phyloP scores from a whole-genome alignment of 1,139 yeast genomes.

The Lodderomyces jiufengensis region DNA sequence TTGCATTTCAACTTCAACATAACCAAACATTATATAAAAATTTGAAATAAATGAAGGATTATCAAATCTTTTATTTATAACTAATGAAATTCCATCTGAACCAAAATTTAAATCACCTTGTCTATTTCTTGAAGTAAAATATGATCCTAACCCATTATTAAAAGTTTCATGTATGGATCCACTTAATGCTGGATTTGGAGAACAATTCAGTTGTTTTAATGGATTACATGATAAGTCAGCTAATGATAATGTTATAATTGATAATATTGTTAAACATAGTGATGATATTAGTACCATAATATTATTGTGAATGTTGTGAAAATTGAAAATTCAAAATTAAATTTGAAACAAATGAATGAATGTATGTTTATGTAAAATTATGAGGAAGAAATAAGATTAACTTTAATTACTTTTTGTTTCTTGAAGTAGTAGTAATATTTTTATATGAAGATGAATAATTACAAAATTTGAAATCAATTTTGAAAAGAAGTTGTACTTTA shows the following conservation, averaged over 20 bases:
- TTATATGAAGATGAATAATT: too few relatives aligned
- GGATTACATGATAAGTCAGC: conserved; percentile 29
- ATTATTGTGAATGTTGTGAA: too few relatives aligned
- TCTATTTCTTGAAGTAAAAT: conserved; percentile 29
- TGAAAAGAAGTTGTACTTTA: too few relatives aligned
- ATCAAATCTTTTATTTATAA: conserved; percentile 59
- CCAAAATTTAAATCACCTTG: conserved; percentile 22
- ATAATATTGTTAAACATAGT: background rate
- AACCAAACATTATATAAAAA: conserved; percentile 84
- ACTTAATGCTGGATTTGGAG: conserved; percentile 54
- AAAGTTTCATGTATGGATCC: conserved; percentile 52
- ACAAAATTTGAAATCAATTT: too few relatives aligned
- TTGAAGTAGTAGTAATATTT: too few relatives aligned
- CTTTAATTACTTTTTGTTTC: too few relatives aligned
- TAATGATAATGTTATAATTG: background rate
- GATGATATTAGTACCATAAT: too few relatives aligned
- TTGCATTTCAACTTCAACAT: conserved; percentile 65
- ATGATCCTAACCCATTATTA: conserved; percentile 32
- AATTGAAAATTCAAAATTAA: too few relatives aligned
- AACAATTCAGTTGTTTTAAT: conserved; percentile 23
- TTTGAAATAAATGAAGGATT: conserved; percentile 74
- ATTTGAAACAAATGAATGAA: too few relatives aligned
- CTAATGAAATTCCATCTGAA: conserved; percentile 52
- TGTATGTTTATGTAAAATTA: too few relatives aligned
- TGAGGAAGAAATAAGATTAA: too few relatives aligned